Evolutionary conservation across 306 rosid species (phyloP).

Genomic region (Vigna unguiculata): DNA sequence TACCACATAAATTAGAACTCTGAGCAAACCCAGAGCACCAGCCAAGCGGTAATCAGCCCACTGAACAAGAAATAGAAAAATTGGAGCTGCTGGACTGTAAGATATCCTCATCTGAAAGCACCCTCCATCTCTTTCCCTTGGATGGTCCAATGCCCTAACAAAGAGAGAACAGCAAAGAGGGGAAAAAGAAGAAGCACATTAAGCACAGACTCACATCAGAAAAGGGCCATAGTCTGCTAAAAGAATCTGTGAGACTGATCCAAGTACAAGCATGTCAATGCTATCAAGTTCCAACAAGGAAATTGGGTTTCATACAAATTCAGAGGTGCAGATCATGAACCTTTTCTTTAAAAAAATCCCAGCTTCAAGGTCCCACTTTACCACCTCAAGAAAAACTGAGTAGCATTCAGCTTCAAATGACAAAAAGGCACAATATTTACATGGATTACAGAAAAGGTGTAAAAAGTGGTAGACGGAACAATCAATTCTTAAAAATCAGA

Average conservation of each 20-base stretch:
- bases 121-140: constrained; percentile 89
- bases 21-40: constrained; percentile 83
- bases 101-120: constrained; percentile 89
- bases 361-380: constrained; percentile 27
- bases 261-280: background rate
- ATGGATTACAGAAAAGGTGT: background rate
- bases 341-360: constrained; percentile 18
- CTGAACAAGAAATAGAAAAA: constrained; percentile 85
- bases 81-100: constrained; percentile 70
- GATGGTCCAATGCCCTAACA: constrained; percentile 74
- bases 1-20: constrained; percentile 85
- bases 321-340: constrained; percentile 9
- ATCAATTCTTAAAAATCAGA: background rate
- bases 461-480: background rate
- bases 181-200: background rate
- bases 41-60: constrained; percentile 93
- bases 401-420: constrained; percentile 5
- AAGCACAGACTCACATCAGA: constrained; percentile 18
- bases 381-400: constrained; percentile 13
- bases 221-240: constrained; percentile 16
- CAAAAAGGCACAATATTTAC: constrained; percentile 6
- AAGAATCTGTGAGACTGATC: background rate
- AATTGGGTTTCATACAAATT: constrained; percentile 23
- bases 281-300: constrained; percentile 7
- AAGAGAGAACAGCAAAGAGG: background rate